Evolutionary conservation across 495 filamentous ascomycete species (phyloP).

Genomic region (Penicillium robsamsonii): DNA sequence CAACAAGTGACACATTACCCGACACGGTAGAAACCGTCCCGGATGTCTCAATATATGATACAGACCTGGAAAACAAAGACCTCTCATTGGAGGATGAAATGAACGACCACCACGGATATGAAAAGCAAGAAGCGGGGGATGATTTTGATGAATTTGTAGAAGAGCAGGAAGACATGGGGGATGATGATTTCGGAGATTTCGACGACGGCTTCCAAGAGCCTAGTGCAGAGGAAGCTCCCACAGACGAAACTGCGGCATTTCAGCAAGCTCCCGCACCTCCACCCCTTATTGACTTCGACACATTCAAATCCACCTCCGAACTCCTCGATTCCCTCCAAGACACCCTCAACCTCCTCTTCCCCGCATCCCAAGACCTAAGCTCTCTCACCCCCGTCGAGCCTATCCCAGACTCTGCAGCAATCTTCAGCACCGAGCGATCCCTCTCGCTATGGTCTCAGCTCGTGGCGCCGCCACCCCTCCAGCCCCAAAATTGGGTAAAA

Average conservation of each 20-base stretch:
- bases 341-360: constrained; percentile 56
- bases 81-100: constrained; percentile 17
- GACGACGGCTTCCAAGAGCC: constrained; percentile 78
- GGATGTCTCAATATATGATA: constrained; percentile 43
- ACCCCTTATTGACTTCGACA: constrained; percentile 72
- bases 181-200: constrained; percentile 86
- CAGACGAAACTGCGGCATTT: constrained; percentile 22
- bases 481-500: constrained; percentile 97
- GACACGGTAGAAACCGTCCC: constrained; percentile 46
- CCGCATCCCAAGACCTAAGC: constrained; percentile 42
- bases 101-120: constrained; percentile 41
- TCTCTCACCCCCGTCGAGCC: constrained; percentile 45
- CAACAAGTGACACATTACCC: constrained; percentile 49
- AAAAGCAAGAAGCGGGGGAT: constrained; percentile 49
- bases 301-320: constrained; percentile 53
- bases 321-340: constrained; percentile 43
- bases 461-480: constrained; percentile 87
- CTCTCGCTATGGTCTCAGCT: constrained; percentile 96
- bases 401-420: constrained; percentile 44
- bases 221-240: constrained; percentile 41
- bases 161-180: constrained; percentile 61
- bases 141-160: constrained; percentile 98
- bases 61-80: constrained; percentile 26
- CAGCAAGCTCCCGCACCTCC: constrained; percentile 49
- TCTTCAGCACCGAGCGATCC: constrained; percentile 61